Conservation (phyloP, 192 early-diverging fungal genomes). For the Coemansia sp. region DNA sequence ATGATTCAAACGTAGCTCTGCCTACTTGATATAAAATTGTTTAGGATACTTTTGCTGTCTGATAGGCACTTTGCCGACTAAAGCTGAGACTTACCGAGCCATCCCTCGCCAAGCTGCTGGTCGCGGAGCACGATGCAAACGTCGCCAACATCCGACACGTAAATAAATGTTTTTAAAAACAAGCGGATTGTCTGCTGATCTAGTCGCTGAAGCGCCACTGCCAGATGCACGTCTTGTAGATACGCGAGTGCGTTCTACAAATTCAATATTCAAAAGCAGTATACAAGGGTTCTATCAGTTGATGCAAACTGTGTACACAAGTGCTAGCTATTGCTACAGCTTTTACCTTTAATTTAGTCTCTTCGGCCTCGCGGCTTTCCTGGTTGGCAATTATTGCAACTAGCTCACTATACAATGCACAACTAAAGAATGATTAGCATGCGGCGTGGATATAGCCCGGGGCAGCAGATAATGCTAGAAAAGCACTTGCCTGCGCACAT, state of each 20-base stretch:
- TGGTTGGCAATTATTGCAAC: constrained; percentile 23
- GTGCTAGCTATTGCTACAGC: not conserved
- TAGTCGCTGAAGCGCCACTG: constrained; percentile 22
- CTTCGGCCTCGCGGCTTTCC: constrained; percentile 11
- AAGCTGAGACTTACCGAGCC: constrained; percentile 19
- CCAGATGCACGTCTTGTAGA: constrained; percentile 41
- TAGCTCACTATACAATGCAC: constrained; percentile 29
- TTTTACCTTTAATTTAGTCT: constrained; percentile 22
- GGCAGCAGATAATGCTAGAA: not conserved
- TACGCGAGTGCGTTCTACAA: constrained; percentile 26
- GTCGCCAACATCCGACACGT: constrained; percentile 12
- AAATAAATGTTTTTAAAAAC: constrained; percentile 11
- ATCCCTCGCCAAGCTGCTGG: constrained; percentile 25
- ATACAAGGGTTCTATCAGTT: not conserved
- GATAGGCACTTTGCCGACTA: not conserved
- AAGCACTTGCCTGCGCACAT: constrained; percentile 9
- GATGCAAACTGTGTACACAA: not conserved
- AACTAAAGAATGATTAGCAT: not conserved
- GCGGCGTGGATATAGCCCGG: not conserved
- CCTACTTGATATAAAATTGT: not conserved
- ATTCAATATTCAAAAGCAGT: not conserved
- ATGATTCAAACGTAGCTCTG: not conserved
- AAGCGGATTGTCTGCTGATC: not conserved
- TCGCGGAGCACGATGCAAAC: constrained; percentile 17
- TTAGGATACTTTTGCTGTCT: not conserved